Conservation (phyloP, 345 rosid species). For the Dipteronia dyeriana region DNA sequence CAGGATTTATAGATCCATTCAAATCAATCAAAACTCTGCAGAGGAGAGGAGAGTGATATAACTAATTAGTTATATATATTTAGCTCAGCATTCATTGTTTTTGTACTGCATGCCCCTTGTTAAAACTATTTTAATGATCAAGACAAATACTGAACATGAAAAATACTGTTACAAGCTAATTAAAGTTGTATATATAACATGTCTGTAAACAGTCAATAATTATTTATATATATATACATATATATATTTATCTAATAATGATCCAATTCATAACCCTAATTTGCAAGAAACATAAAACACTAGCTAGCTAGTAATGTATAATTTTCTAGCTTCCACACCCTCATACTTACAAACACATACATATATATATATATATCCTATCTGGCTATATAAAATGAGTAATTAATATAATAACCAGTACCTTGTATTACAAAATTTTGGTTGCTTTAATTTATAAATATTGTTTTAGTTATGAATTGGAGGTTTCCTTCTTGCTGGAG, state of each 20-base stretch:
- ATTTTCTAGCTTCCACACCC: neutral
- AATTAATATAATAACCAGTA: neutral
- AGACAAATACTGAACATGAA: neutral
- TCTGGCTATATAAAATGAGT: neutral
- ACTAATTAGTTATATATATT: no score
- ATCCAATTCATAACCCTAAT: neutral
- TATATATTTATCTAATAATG: no score
- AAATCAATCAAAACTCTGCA: neutral
- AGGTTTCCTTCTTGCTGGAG: slow-evolving; percentile 59
- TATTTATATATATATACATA: no score
- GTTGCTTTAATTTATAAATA: neutral
- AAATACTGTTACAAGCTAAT: neutral
- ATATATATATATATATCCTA: neutral
- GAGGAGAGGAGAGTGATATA: neutral
- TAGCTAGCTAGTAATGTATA: no score
- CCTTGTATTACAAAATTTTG: slow-evolving; percentile 9
- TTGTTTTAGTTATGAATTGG: slow-evolving; percentile 56
- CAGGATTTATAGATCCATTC: neutral
- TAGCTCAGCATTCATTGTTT: neutral
- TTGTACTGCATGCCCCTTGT: neutral
- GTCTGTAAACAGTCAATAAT: neutral
- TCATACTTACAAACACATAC: neutral
- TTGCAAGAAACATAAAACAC: neutral
- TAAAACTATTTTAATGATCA: neutral
- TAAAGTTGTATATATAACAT: neutral